These are phyloP conservation scores for Sphaerobolus stellatus DNA, from an alignment of 1,284 basidiomycete species.

Conservation along the genomic window DNA sequence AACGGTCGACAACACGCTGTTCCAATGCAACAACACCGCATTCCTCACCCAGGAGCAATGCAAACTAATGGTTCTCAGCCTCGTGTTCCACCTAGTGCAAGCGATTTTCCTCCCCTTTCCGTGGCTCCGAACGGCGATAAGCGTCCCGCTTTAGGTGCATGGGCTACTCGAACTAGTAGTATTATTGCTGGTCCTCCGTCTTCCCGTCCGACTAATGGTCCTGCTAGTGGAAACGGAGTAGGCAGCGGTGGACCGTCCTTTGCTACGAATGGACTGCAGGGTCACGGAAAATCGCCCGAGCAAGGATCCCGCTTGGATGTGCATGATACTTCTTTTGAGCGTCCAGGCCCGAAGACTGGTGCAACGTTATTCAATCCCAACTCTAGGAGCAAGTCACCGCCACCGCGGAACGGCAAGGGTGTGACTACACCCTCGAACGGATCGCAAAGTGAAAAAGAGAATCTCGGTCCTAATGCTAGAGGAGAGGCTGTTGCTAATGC, in stretches of 20 bases:
- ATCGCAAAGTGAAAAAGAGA: slow-evolving; percentile 22
- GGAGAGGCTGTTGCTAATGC: slow-evolving; percentile 31
- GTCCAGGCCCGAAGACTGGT: slow-evolving; percentile 47
- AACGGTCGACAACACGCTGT: too few species aligned
- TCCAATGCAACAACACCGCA: too few species aligned
- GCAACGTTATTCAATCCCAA: slow-evolving; percentile 60
- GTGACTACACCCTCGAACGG: not conserved
- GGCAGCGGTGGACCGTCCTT: slow-evolving; percentile 18
- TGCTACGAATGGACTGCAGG: too few species aligned
- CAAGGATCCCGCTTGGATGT: slow-evolving; percentile 50
- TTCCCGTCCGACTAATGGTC: slow-evolving; percentile 13
- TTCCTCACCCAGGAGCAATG: too few species aligned
- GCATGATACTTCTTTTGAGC: slow-evolving; percentile 47
- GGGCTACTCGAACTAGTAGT: slow-evolving; percentile 61
- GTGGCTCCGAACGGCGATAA: slow-evolving; percentile 43
- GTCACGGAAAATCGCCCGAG: too few species aligned
- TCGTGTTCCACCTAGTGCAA: slow-evolving; percentile 39
- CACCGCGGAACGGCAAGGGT: slow-evolving; percentile 11
- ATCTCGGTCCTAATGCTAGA: slow-evolving; percentile 21
- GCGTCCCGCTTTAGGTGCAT: slow-evolving; percentile 54
- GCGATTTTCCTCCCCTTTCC: slow-evolving; percentile 71
- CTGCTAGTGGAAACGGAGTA: slow-evolving; percentile 20
- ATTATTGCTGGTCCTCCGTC: slow-evolving; percentile 49
- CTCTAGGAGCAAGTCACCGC: slow-evolving; percentile 14
- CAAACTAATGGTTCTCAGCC: too few species aligned